Base-by-base conservation (phyloP, 2,329 filamentous ascomycete species). In the Ophiostoma sp. region DNA sequence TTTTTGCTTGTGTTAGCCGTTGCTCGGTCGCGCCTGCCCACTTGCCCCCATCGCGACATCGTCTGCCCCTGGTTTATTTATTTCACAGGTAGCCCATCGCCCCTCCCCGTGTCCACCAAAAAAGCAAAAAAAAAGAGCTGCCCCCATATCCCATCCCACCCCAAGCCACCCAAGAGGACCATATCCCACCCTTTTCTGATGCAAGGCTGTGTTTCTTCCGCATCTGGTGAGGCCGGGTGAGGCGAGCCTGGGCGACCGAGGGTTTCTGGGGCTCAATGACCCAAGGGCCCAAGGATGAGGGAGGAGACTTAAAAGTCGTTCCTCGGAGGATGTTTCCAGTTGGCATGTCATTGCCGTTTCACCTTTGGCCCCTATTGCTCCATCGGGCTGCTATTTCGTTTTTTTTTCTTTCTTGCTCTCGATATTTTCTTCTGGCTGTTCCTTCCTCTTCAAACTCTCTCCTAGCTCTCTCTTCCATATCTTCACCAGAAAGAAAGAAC, bases 21-120 rank as follows among this genome's bases (percentile, higher is more conserved):
- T 52, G 39, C 50, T 52, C 9, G 19, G 19, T 9, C 17, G 63
- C 63, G 7, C 45, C 6, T 68, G 39, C 63, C 59, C 59, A 36
- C 64, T 33, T 33, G 66, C 45, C 42, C 42, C 45, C 45, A 52
- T 69, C 66, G 66, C 66, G 45, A 36, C 52, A 57, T 70, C 31
- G 22, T 69, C 52, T 64, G 12, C 59, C 66, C 36, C 25, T 36
- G 11, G 52, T 73, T 22, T 48, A 55, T 55, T 70, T 70, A 55
- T 55, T 70, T 70, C 39, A 61, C 69, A 48, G 48, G 48, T 48
- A 39, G 50, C 15, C 68, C 68, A 39, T 70, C 52, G 50, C 66
- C 48, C 33, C 36, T 57, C 19, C 68, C n/a, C 36, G 61, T 64
- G 36, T 25, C 61, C 36, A 28, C n/a, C 55, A 42, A 57, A 70